Evolutionary conservation across 2,329 filamentous ascomycete species (phyloP), one percentile per base, ranked within the genome.

Genomic region (Plenodomus lindquistii): DNA sequence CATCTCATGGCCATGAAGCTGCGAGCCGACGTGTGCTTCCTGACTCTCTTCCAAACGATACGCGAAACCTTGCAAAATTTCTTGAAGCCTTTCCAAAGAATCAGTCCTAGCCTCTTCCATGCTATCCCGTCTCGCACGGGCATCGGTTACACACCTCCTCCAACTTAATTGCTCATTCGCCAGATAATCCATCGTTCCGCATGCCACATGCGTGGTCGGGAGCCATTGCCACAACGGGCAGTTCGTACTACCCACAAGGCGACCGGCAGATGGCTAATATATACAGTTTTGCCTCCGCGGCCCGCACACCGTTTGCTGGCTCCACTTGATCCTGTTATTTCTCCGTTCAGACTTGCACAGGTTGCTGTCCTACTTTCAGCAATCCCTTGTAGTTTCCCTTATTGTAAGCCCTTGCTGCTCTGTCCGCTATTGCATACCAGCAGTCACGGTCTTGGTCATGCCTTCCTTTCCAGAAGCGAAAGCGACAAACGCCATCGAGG

Each of bases 401-500:
- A 9, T 17, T 22, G 10, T 37, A 31, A 15, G 27, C 27, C 35
- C 19, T 18, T 16, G 6, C 13, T 18, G 38, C 34, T 35, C 20
- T 31, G 27, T 31, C 27, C 27, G 27, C 6, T 8, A 17, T 22
- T 34, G 31, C 18, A 17, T 17, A 18, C 15, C 9, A 24, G 27
- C 36, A 20, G 35, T 17, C 9, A 4, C 17, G 3, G n/a, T n/a
- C 31, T 37, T 17, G 15, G 4, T n/a, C 46, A 57, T 55, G 46
- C 41, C 43, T 22, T 10, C 22, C 7, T 21, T 44, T 21, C 16
- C 17, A 17, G 51, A 52, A 13, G 10, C 29, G 15, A 57, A 55
- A 19, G 45, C 42, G 16, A 41, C 31, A 24, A 42, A 45, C 19
- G 45, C 42, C 13, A 24, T 50, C 9, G 55, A 55, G n/a, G 55